phyloP scores from a whole-genome alignment of 768 basidiomycete species.

The Tulasnella sp. region DNA sequence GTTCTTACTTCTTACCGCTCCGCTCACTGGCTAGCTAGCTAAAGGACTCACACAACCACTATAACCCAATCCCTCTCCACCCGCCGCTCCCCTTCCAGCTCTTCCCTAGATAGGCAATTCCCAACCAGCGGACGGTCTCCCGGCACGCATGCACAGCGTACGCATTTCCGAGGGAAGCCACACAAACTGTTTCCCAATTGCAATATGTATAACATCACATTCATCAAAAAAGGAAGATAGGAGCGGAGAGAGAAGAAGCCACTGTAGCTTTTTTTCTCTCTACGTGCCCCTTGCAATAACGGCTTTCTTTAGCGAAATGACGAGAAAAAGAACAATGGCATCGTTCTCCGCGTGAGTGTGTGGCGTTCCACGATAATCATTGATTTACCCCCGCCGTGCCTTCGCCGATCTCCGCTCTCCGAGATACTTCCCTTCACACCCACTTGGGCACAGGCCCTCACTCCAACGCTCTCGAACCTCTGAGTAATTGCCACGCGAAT shows the following conservation, averaged over 20 bases:
- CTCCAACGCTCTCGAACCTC: not conserved
- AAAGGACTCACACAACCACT: not conserved
- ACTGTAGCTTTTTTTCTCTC: no score
- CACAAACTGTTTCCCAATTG: not conserved
- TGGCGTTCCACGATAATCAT: not conserved
- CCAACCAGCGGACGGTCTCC: not conserved
- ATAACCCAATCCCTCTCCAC: not conserved
- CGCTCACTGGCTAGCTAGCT: not conserved
- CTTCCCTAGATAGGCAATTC: slow-evolving; percentile 1
- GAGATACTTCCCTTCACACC: not conserved
- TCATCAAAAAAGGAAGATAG: not conserved
- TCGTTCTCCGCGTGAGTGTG: not conserved
- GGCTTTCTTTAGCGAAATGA: not conserved
- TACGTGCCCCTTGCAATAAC: not conserved
- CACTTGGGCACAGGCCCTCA: not conserved
- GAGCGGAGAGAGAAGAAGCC: not conserved
- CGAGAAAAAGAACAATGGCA: not conserved
- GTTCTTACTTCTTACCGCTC: not conserved
- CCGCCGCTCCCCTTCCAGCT: not conserved
- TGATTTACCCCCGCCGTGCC: not conserved
- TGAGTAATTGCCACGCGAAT: not conserved
- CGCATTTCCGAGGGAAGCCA: not conserved
- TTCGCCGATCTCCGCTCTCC: not conserved
- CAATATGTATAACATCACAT: not conserved
- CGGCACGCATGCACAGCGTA: not conserved